Percentiles rank a stretch among this genome's conserved stretches.
These are phyloP conservation scores for Paracoccidioides brasiliensis DNA, from an alignment of 2,329 filamentous ascomycete species.

Conservation along the genomic window DNA sequence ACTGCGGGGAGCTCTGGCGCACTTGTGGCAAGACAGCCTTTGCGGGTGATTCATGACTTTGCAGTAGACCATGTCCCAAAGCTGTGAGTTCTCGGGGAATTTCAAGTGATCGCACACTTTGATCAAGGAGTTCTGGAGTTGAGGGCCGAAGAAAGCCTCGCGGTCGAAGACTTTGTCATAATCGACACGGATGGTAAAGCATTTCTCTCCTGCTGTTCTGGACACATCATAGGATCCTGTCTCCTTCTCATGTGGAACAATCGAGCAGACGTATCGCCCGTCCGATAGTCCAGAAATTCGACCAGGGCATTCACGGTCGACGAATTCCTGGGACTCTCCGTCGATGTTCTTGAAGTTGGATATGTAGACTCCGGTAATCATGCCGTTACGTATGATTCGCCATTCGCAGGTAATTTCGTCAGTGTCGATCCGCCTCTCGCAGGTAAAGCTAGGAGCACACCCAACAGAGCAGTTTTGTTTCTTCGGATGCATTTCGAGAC, in stretches of 20 bases:
- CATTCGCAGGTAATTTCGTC: not conserved
- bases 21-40: not conserved
- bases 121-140: not conserved
- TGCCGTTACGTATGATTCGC: not conserved
- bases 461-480: not conserved
- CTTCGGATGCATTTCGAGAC: not conserved
- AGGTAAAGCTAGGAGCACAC: not conserved
- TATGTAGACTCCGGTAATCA: not conserved
- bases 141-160: not conserved
- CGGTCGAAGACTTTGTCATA: not conserved
- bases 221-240: not conserved
- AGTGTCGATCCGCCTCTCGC: not conserved
- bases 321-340: not conserved
- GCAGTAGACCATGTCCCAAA: not conserved
- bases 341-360: not conserved
- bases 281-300: not conserved
- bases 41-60: not conserved
- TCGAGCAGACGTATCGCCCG: not conserved
- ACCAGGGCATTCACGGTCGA: not conserved
- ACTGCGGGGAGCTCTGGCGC: not conserved
- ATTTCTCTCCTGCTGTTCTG: not conserved
- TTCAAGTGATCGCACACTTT: not conserved
- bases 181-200: not conserved
- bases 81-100: not conserved
- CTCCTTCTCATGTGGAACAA: not conserved